Evolutionary conservation across 75 land plant genomes (phyloP).

Genomic region (Pseudotsuga menziesii): DNA sequence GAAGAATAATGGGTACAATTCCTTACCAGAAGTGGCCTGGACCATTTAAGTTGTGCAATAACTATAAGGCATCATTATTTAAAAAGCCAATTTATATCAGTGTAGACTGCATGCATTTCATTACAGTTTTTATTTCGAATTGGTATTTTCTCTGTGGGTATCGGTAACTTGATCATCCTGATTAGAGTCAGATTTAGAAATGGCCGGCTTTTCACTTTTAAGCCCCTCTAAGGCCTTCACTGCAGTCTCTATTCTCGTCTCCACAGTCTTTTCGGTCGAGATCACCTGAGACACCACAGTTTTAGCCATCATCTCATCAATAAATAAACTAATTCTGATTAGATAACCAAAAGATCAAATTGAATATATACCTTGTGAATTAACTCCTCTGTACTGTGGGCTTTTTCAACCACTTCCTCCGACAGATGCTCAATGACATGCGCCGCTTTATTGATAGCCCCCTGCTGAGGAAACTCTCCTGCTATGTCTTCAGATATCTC

Average conservation of each 20-base stretch:
- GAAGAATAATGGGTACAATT: too few species aligned
- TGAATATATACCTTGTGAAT: neutral
- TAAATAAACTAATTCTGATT: neutral
- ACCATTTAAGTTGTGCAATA: too few species aligned
- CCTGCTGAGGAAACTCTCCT: neutral
- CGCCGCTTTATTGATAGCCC: slow-evolving; percentile 1
- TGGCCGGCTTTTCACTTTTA: neutral
- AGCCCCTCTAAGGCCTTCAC: neutral
- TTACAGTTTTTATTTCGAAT: too few species aligned
- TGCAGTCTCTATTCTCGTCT: neutral
- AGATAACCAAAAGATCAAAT: too few species aligned
- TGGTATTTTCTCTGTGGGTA: too few species aligned
- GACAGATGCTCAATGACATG: slow-evolving; percentile 9
- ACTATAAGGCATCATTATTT: too few species aligned
- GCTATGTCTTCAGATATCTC: neutral
- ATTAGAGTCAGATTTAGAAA: too few species aligned
- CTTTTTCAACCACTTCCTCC: neutral
- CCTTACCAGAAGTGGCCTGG: too few species aligned
- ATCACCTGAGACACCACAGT: neutral
- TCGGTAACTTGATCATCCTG: too few species aligned
- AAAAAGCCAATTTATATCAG: too few species aligned
- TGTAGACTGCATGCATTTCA: too few species aligned
- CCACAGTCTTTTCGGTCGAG: neutral
- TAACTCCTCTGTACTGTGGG: neutral
- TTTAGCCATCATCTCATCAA: too few species aligned